Percentiles rank a stretch among this genome's conserved stretches.
Evolutionary conservation across 148 eudicot species (phyloP).

Genomic region (Vaccinium macrocarpon): DNA sequence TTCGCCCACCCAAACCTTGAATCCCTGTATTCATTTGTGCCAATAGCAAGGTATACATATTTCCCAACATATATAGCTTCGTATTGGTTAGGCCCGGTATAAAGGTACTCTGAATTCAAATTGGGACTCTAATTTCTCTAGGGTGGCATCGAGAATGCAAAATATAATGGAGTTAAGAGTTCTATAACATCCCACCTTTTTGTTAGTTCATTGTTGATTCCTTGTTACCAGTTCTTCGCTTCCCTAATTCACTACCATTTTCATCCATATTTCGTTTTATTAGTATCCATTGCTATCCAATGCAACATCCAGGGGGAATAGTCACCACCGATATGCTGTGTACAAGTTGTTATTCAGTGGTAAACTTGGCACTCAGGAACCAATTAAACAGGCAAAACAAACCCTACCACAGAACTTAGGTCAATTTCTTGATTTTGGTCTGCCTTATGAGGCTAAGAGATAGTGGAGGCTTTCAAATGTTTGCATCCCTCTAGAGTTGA

Average conservation of each 20-base stretch:
- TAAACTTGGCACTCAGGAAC: neutral
- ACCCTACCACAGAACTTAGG: neutral
- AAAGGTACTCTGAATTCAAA: neutral
- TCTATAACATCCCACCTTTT: neutral
- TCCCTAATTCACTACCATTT: neutral
- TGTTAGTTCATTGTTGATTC: no score
- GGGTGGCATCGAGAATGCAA: slow-evolving; percentile 2
- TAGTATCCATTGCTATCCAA: neutral
- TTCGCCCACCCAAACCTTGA: no score
- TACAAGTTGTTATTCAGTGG: neutral
- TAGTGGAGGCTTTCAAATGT: neutral
- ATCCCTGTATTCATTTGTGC: neutral
- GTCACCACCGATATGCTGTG: neutral
- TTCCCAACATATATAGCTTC: no score
- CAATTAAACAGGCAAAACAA: neutral
- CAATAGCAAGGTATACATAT: neutral
- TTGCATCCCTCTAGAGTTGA: neutral
- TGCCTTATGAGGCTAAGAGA: neutral
- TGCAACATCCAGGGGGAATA: neutral
- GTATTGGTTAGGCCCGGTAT: neutral
- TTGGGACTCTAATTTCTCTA: neutral
- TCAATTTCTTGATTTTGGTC: neutral
- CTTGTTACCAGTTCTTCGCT: neutral
- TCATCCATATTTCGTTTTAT: neutral
- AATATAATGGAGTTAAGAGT: neutral